phyloP scores from a whole-genome alignment of 108 stramenopile species.

The Skeletonema marinoi region DNA sequence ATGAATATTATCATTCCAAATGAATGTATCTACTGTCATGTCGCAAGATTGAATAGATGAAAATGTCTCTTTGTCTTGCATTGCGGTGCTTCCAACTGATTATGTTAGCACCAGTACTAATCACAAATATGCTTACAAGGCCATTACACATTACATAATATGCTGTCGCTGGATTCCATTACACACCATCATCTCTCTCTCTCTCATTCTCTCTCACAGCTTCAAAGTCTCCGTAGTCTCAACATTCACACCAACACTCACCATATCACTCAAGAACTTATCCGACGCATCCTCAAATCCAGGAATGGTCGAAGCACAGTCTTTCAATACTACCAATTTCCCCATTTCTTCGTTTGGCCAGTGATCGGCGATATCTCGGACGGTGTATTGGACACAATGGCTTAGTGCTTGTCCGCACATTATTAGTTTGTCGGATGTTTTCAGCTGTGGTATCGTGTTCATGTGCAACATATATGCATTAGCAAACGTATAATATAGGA shows the following conservation, averaged over 20 bases:
- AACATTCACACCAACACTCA: slow-evolving; percentile 50
- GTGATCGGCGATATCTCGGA: slow-evolving; percentile 68
- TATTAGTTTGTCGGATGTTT: slow-evolving; percentile 59
- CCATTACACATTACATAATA: no score
- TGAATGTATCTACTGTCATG: no score
- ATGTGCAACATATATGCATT: neutral
- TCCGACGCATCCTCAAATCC: slow-evolving; percentile 82
- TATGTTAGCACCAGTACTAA: no score
- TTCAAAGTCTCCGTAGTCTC: slow-evolving; percentile 13
- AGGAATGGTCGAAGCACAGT: slow-evolving; percentile 83
- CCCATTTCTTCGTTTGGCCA: slow-evolving; percentile 52
- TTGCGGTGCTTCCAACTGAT: no score
- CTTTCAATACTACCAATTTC: slow-evolving; percentile 69
- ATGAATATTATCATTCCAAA: no score
- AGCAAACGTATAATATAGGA: neutral
- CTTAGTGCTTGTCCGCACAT: slow-evolving; percentile 94
- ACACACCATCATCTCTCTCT: neutral
- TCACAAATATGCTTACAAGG: no score
- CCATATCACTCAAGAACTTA: slow-evolving; percentile 72
- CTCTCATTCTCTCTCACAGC: neutral
- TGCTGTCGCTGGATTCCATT: no score
- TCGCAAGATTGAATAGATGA: no score
- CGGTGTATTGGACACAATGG: slow-evolving; percentile 94
- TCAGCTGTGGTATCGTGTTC: slow-evolving; percentile 13
- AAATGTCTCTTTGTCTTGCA: no score